Conservation (phyloP, 495 filamentous ascomycete genomes). For the Sordaria brevicollis region DNA sequence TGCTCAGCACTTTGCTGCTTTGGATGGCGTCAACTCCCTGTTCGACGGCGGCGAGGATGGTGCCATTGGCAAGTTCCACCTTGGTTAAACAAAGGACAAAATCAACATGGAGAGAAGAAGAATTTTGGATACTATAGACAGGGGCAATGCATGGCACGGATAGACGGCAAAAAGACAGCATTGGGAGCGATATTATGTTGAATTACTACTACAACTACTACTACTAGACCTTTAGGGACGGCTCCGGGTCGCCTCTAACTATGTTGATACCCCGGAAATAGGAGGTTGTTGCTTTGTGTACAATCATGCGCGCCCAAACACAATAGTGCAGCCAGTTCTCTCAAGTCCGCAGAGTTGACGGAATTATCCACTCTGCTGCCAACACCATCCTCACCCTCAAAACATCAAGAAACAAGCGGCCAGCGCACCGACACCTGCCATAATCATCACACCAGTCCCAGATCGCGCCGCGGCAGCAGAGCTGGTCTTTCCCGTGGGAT, state of each 20-base stretch:
- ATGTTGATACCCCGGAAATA: neutral
- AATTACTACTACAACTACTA: neutral
- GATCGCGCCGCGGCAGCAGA: neutral
- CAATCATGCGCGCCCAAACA: neutral
- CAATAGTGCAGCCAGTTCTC: neutral
- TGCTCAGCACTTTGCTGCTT: conserved; percentile 38
- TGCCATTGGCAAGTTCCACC: conserved; percentile 35
- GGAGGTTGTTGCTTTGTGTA: neutral
- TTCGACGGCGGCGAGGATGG: conserved; percentile 39
- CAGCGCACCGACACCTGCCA: neutral
- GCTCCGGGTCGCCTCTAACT: neutral
- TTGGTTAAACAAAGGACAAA: conserved; percentile 18
- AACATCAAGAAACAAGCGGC: neutral
- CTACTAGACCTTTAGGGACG: neutral
- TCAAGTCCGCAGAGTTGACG: neutral
- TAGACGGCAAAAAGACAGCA: neutral
- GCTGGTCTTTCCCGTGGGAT: neutral
- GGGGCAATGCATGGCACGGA: neutral
- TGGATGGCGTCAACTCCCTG: conserved; percentile 36
- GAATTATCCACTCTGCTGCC: neutral
- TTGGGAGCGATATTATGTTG: neutral
- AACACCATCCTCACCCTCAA: neutral
- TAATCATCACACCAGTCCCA: neutral
- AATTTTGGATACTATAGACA: neutral
- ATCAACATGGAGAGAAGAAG: neutral